Evolutionary conservation across 257 asterid species (phyloP), one percentile per base, ranked within the genome.

Genomic region (Pogostemon cablin): DNA sequence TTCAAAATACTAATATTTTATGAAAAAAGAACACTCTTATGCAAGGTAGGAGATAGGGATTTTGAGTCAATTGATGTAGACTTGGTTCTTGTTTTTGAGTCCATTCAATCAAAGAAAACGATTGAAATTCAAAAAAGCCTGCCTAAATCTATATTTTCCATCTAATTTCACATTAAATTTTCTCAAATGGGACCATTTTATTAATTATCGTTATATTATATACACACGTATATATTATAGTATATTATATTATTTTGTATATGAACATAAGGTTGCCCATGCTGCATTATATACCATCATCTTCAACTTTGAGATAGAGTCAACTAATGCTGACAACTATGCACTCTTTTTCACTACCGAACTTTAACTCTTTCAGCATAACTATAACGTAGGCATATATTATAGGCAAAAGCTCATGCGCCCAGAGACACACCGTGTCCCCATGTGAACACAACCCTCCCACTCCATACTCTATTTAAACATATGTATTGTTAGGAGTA

Each of bases 1-100:
- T 62, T 74, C 69, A 65, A 38, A 38, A 72, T 44, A 73, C 9
- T 25, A 25, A 25, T 1, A 25, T 39, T 39, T 49, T 65, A 65
- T 39, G n/a, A 47, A 48, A 49, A 68, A 65, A 60, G 61, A 58
- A 67, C 75, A 77, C 67, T 62, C 75, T 52, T 59, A 65, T 69
- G 76, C 71, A 72, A 55, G 35, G 42, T 67, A 65, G 68, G 50
- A 72, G 70, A 77, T 75, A 62, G 75, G 56, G 82, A 78, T 69
- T 79, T 79, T 44, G 80, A 75, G 69, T 84, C 82, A 71, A 78
- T 44, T 78, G 82, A 82, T 75, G 81, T 80, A 48, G 82, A 82
- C 84, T 71, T 72, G 41, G 69, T 61, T 72, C 71, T 75, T 77
- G 80, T 79, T 76, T 67, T 65, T 46, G 76, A 67, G 54, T 75